Evolutionary conservation across 345 rosid species (phyloP).

Genomic region (Aquilaria sinensis): DNA sequence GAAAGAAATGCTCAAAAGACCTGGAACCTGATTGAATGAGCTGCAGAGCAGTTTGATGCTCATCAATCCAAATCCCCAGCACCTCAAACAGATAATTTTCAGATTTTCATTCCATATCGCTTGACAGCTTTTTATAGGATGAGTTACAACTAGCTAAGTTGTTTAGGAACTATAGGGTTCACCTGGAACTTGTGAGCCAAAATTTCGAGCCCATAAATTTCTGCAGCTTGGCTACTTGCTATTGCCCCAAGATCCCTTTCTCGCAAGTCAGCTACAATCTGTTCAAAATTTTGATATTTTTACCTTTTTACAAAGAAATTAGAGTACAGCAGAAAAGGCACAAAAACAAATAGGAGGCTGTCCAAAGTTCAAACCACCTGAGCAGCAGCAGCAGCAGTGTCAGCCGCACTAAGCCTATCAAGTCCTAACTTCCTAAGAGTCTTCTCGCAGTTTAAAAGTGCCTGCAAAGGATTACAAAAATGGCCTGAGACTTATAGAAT

Average conservation of each 20-base stretch:
- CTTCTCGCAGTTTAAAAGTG: conserved; percentile 74
- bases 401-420: conserved; percentile 49
- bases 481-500: too few relatives aligned
- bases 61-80: conserved; percentile 8
- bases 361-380: conserved; percentile 36
- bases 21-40: not conserved
- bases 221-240: conserved; percentile 90
- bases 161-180: conserved; percentile 9
- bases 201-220: conserved; percentile 75
- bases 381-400: conserved; percentile 94
- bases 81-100: not conserved
- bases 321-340: not conserved
- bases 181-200: conserved; percentile 78
- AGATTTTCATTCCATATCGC: too few relatives aligned
- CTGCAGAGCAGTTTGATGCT: conserved; percentile 1
- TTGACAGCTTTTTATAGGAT: not conserved
- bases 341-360: conserved; percentile 9
- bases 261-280: conserved; percentile 58
- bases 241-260: conserved; percentile 63
- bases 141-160: not conserved
- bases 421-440: conserved; percentile 54
- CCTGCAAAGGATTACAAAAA: conserved; percentile 33
- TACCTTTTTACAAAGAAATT: not conserved
- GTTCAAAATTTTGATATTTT: conserved; percentile 6
- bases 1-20: conserved; percentile 1